Percentiles rank a stretch among this genome's conserved stretches.
These are phyloP conservation scores for Albophoma yamanashiensis DNA, from an alignment of 2,329 filamentous ascomycete species.

Conservation along the genomic window DNA sequence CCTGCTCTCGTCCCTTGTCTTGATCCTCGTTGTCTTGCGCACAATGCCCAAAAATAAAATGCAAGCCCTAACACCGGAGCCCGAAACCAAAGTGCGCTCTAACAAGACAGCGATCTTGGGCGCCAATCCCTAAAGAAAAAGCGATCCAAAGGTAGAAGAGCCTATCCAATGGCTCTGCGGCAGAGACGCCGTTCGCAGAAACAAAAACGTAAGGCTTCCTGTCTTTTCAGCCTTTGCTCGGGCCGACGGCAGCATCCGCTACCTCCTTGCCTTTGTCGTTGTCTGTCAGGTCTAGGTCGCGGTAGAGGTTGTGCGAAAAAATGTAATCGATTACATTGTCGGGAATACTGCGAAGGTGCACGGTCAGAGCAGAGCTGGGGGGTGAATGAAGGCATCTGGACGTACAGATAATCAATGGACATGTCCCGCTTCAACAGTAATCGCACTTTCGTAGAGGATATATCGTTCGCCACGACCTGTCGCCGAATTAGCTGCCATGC, in stretches of 20 bases:
- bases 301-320: slow-evolving; percentile 54
- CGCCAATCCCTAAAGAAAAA: background rate
- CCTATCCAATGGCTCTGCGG: background rate
- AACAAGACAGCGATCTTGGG: background rate
- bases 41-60: background rate
- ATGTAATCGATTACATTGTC: slow-evolving; percentile 68
- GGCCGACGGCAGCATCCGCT: slow-evolving; percentile 8
- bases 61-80: background rate
- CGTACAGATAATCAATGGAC: slow-evolving; percentile 60
- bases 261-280: slow-evolving; percentile 14
- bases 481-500: background rate
- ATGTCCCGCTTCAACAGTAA: slow-evolving; percentile 69
- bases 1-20: background rate
- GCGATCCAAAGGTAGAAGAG: background rate
- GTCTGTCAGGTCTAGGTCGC: slow-evolving; percentile 29
- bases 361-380: background rate
- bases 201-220: background rate
- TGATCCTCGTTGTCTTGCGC: background rate
- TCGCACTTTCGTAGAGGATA: slow-evolving; percentile 73
- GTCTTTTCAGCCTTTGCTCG: slow-evolving; percentile 15
- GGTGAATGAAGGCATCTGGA: background rate
- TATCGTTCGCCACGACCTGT: slow-evolving; percentile 63
- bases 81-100: background rate
- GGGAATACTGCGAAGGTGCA: slow-evolving; percentile 32
- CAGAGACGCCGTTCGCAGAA: background rate